Base-by-base conservation (phyloP, 2,329 filamentous ascomycete species). In the Cercospora zeae-maydis region DNA sequence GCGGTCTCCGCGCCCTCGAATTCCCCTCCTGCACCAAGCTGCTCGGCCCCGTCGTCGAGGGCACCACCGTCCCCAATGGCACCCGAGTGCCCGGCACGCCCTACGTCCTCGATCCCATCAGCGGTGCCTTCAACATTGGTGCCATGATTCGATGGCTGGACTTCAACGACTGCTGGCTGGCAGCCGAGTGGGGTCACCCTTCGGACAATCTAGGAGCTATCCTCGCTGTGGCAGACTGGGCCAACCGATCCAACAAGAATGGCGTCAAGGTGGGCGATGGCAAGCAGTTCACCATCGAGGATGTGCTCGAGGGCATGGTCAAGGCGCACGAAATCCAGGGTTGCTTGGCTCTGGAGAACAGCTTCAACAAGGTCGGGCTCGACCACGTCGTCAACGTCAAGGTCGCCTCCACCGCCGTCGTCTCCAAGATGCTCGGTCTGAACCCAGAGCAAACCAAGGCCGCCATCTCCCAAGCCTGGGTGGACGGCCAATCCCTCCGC, bases 81-180 rank as follows among this genome's bases (percentile, higher is more conserved):
- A 89, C 92, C 73, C 91, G 88, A 76, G 91, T 99, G 49, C 91
- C 91, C 42, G 95, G 95, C 69, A 98, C 95, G 33, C 87, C 90
- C 70, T 98, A 93, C 82, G 89, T 96, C 80, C 88, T 99, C 71
- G 95, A 98, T 77, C 95, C 95, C 39, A 88, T 98, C 76, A 93
- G 93, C 73, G 95, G 89, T 67, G 95, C 95, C 68, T 98, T 99
- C 86, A 98, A 98, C 84, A 98, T 99, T 73, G 95, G 95, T 73
- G 90, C 95, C 74, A 96, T 96, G 89, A 96, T 99, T 81, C 86
- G 95, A 76, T 99, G 95, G 95, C 86, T 99, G 74, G 95, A 99
- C 82, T 99, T 98, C 86, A 99, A 99, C 79, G 95, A 99, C 85
- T 98, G 95, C 86, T 99, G 93, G 95, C 84, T 98, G 68, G 95